Conservation (phyloP, 2,329 filamentous ascomycete species). For the Hypoxylon sp. region DNA sequence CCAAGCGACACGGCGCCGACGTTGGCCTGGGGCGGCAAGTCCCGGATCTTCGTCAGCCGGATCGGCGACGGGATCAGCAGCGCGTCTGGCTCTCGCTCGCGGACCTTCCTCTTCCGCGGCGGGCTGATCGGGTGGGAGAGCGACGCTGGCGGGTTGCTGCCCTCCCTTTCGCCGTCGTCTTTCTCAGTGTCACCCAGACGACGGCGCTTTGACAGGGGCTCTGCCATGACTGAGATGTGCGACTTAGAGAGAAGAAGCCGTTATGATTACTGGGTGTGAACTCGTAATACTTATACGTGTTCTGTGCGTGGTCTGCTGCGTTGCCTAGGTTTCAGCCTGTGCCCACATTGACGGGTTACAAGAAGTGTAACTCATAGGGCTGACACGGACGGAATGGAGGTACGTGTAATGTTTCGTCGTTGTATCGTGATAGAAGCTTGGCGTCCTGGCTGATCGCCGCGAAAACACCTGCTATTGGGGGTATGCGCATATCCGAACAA, state of each 20-base stretch:
- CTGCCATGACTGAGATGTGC: slow-evolving; percentile 33
- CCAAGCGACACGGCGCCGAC: slow-evolving; percentile 69
- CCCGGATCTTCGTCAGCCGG: slow-evolving; percentile 73
- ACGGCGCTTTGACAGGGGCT: slow-evolving; percentile 40
- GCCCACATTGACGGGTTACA: background rate
- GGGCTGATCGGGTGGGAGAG: slow-evolving; percentile 56
- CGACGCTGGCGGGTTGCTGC: slow-evolving; percentile 40
- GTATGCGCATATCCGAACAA: slow-evolving; percentile 26
- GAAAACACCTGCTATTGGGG: slow-evolving; percentile 14
- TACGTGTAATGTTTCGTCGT: slow-evolving; percentile 12
- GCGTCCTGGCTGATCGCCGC: slow-evolving; percentile 24
- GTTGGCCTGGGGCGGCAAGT: slow-evolving; percentile 68
- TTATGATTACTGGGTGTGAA: background rate
- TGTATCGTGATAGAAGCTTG: slow-evolving; percentile 25
- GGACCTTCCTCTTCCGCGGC: slow-evolving; percentile 48
- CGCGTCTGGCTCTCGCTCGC: slow-evolving; percentile 16
- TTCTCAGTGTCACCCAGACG: slow-evolving; percentile 30
- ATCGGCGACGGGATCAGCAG: slow-evolving; percentile 70
- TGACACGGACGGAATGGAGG: slow-evolving; percentile 26
- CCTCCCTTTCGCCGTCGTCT: slow-evolving; percentile 5
- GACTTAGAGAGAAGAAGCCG: background rate
- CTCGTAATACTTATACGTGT: background rate
- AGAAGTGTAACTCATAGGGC: slow-evolving; percentile 10
- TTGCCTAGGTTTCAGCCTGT: no score
- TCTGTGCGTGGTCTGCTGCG: no score